Percentiles rank a stretch among this genome's conserved stretches.
Evolutionary conservation across 2,329 filamentous ascomycete genomes (phyloP).

Genomic region (Graphilbum sp.): DNA sequence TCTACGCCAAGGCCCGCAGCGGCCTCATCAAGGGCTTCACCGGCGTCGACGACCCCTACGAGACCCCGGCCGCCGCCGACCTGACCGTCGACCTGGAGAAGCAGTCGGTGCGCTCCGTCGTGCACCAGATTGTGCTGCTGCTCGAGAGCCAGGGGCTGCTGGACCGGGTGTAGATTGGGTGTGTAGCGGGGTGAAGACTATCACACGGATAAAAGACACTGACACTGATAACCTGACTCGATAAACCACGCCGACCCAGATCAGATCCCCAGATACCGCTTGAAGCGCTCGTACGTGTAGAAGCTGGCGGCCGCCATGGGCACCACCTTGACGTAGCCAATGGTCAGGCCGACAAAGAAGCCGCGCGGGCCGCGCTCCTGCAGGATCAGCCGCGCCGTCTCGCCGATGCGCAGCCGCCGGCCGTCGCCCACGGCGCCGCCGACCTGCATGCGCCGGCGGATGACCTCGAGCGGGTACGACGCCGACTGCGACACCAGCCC

Average conservation of each 20-base stretch:
- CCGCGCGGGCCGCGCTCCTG: slow-evolving; percentile 60
- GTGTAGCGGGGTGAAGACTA: no score
- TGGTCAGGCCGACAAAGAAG: slow-evolving; percentile 84
- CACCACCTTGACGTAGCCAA: slow-evolving; percentile 88
- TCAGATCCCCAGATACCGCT: slow-evolving; percentile 50
- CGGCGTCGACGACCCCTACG: slow-evolving; percentile 93
- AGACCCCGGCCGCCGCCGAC: slow-evolving; percentile 65
- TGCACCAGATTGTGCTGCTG: slow-evolving; percentile 91
- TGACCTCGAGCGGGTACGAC: slow-evolving; percentile 87
- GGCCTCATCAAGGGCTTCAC: slow-evolving; percentile 98
- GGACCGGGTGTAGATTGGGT: slow-evolving; percentile 52
- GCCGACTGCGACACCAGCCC: slow-evolving; percentile 81
- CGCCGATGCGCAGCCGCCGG: slow-evolving; percentile 56
- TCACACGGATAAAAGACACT: no score
- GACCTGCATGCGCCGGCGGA: slow-evolving; percentile 88
- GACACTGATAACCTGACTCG: no score
- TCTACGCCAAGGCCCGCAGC: slow-evolving; percentile 67
- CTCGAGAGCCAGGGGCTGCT: slow-evolving; percentile 80
- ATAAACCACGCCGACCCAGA: neutral
- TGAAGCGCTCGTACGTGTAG: slow-evolving; percentile 49
- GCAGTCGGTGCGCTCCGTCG: slow-evolving; percentile 78
- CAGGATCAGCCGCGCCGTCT: slow-evolving; percentile 63
- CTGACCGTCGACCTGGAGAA: slow-evolving; percentile 72
- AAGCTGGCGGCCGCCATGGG: slow-evolving; percentile 67
- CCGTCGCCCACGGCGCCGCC: slow-evolving; percentile 88